Evolutionary conservation across 129 eudicot genomes (phyloP), one percentile per base, ranked within the genome.

Genomic region (Chrysanthemum seticuspe): DNA sequence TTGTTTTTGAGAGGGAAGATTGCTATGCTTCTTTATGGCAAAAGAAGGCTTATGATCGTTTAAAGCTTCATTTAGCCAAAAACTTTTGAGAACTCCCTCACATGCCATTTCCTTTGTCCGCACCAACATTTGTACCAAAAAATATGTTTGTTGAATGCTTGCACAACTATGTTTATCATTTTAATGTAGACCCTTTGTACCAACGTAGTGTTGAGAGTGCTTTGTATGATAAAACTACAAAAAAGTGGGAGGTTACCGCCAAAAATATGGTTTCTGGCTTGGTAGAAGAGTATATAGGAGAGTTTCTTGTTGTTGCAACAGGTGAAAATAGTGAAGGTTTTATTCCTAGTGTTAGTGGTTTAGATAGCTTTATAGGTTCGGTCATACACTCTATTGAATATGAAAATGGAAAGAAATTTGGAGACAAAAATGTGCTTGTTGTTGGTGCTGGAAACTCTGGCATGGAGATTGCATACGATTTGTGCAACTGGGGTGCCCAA

Each of bases 371-470:
- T 65, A 44, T 6, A 23, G 93, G 90, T 25, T 79, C 45, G 6
- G 59, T 75, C 10, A 8, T 85, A 7, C 96, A 89, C 51, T 84
- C 96, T 52, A 72, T 36, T 63, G 56, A 63, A 16, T 89, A 78
- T 15, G 78, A 78, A 16, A 81, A 82, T 74, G 93, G 93, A 1
- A 44, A 66, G 53, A 79, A 50, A 15, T 85, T 79, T 75, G 13
- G 11, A 0, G 73, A 23, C 5, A 80, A 79, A n/a, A 74, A 87
- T 65, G 92, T 87, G 16, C 71, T 84, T 52, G 92, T 87, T 19
- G 92, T 86, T 50, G 96, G 91, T 21, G 71, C 84, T 44, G 96
- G 91, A 0, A 89, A 89, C 53, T 89, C 96, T n/a, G 96, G 91
- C 0, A 83, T 89, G 89, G 96, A 89, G 68, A 89, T 89, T 8